phyloP scores from a whole-genome alignment of 73 alveolate genomes.

The Tetrahymena elliotti region DNA sequence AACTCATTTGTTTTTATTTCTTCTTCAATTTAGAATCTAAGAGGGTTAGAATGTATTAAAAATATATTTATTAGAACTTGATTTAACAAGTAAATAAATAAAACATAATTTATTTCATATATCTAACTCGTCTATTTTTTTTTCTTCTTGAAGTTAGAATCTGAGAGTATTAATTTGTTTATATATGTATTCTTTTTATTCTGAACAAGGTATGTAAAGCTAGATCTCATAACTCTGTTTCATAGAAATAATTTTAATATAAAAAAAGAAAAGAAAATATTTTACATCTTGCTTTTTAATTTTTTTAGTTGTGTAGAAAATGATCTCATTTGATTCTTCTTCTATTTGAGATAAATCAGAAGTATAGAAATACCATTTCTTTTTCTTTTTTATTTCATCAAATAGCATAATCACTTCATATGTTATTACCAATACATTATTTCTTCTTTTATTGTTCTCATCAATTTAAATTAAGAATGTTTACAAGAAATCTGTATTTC shows the following conservation, averaged over 20 bases:
- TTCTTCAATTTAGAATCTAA: too few relatives aligned
- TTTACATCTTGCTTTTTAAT: background rate
- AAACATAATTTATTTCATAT: background rate
- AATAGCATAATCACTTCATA: background rate
- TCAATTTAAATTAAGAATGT: background rate
- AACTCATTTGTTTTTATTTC: too few relatives aligned
- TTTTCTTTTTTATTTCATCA: background rate
- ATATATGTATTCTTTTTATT: background rate
- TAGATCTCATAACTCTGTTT: background rate
- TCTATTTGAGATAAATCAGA: background rate
- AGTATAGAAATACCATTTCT: background rate
- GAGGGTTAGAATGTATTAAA: too few relatives aligned
- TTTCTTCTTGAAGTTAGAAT: background rate
- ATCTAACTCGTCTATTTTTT: background rate
- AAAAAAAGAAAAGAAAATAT: background rate
- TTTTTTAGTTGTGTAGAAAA: background rate
- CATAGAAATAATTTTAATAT: background rate
- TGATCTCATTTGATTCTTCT: background rate
- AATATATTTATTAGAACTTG: too few relatives aligned
- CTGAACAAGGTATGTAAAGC: background rate
- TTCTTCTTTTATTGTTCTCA: background rate
- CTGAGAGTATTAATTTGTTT: background rate
- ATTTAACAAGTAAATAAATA: too few relatives aligned
- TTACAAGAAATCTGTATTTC: background rate
- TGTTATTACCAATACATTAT: background rate